Percentiles rank a stretch among this genome's conserved stretches.
These are phyloP conservation scores for Sugiyamaella japonica DNA, from an alignment of 1,139 yeast species.

Conservation along the genomic window DNA sequence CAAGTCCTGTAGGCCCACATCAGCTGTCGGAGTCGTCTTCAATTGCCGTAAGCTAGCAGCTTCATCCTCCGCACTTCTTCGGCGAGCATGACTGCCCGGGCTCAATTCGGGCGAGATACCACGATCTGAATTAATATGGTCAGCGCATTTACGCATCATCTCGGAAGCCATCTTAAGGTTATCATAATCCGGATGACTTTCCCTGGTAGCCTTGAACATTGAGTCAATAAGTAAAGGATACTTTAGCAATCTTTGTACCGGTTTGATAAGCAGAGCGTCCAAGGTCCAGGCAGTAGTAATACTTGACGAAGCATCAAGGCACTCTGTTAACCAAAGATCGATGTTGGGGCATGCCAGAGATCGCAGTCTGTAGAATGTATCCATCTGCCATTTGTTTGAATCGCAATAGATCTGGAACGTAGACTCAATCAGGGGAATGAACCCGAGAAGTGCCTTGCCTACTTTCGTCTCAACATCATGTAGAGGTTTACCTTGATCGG, in stretches of 20 bases:
- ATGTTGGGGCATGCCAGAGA: conserved; percentile 35
- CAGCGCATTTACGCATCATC: conserved; percentile 33
- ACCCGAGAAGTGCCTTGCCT: conserved; percentile 38
- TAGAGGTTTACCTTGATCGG: conserved; percentile 18
- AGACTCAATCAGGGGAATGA: conserved; percentile 38
- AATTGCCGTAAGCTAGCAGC: conserved; percentile 22
- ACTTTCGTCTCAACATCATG: conserved; percentile 37
- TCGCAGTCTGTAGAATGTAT: conserved; percentile 32
- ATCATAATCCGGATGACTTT: conserved; percentile 37
- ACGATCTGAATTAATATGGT: conserved; percentile 34
- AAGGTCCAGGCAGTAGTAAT: conserved; percentile 45
- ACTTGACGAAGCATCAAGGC: conserved; percentile 32
- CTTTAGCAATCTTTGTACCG: conserved; percentile 46
- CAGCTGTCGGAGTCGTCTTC: conserved; percentile 28
- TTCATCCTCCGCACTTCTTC: conserved; percentile 22
- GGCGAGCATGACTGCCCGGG: background rate
- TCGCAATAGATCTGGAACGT: conserved; percentile 39
- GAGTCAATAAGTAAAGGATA: conserved; percentile 43
- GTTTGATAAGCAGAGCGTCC: conserved; percentile 46
- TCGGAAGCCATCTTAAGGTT: conserved; percentile 34
- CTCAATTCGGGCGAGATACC: background rate
- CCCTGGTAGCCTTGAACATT: conserved; percentile 35
- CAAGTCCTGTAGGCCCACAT: conserved; percentile 27
- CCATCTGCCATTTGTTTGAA: conserved; percentile 37
- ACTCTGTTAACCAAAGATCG: conserved; percentile 38